A percentile compares a stretch with the other conserved stretches of the same genome.
These are phyloP conservation scores for Scutellaria galericulata DNA, from an alignment of 257 asterid species.

Conservation along the genomic window DNA sequence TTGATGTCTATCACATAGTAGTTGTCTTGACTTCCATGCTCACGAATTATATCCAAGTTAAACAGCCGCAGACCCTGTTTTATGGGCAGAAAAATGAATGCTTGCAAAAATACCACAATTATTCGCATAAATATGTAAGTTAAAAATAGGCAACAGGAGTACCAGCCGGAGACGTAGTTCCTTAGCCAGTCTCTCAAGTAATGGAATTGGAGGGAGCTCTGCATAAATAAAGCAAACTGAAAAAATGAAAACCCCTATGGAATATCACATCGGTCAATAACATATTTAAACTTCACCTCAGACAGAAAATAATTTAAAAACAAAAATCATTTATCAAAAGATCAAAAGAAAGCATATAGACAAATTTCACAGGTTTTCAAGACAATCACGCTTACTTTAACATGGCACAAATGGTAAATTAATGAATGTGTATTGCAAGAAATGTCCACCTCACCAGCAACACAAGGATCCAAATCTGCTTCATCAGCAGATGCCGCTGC, in stretches of 20 bases:
- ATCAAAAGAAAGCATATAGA: neutral
- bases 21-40: slow-evolving; percentile 68
- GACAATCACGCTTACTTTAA: neutral
- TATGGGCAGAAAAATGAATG: neutral
- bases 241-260: neutral
- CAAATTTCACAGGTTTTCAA: neutral
- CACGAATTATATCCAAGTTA: slow-evolving; percentile 84
- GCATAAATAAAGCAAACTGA: slow-evolving; percentile 35
- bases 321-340: too few relatives aligned
- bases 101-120: neutral
- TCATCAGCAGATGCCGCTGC: slow-evolving; percentile 99
- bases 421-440: slow-evolving; percentile 16
- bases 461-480: slow-evolving; percentile 87
- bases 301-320: neutral
- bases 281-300: slow-evolving; percentile 1
- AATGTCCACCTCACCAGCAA: slow-evolving; percentile 64
- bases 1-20: slow-evolving; percentile 84
- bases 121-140: neutral
- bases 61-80: slow-evolving; percentile 79
- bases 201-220: slow-evolving; percentile 87
- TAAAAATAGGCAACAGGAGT: slow-evolving; percentile 1
- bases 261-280: neutral
- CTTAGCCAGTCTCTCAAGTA: slow-evolving; percentile 79
- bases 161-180: slow-evolving; percentile 80
- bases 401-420: neutral